phyloP scores from a whole-genome alignment of 495 filamentous ascomycete species.

The Penicillium cinerascens region DNA sequence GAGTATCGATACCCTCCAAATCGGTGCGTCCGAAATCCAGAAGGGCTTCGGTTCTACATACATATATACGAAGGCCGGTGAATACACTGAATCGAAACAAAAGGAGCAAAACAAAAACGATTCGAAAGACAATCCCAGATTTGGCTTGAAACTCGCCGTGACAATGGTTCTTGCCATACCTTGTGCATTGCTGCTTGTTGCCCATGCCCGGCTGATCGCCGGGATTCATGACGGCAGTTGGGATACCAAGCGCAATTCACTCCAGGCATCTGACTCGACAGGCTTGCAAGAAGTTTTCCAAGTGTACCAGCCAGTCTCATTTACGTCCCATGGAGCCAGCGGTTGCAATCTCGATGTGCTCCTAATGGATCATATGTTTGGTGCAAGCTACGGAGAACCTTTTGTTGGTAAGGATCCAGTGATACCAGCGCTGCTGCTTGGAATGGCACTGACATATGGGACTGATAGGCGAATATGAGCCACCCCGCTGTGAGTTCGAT shows the following conservation, averaged over 20 bases:
- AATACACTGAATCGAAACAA: not conserved
- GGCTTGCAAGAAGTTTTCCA: conserved; percentile 57
- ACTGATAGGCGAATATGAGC: conserved; percentile 59
- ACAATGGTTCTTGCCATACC: not conserved
- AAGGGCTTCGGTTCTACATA: not conserved
- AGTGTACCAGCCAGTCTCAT: conserved; percentile 61
- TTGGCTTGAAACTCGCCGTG: not conserved
- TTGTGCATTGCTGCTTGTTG: not conserved
- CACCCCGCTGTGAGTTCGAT: conserved; percentile 72
- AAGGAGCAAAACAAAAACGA: not conserved
- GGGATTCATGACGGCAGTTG: not conserved
- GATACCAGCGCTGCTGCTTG: not conserved
- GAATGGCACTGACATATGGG: not conserved
- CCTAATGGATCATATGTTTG: conserved; percentile 73
- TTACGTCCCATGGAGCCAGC: conserved; percentile 33
- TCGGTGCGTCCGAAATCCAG: not conserved
- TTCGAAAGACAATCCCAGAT: not conserved
- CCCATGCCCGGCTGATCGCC: not conserved
- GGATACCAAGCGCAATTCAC: not conserved
- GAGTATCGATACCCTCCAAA: not conserved
- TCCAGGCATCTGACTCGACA: conserved; percentile 10
- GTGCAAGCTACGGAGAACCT: conserved; percentile 70
- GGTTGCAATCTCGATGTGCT: conserved; percentile 47
- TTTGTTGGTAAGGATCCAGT: conserved; percentile 61
- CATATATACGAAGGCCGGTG: not conserved